phyloP scores from a whole-genome alignment of 495 filamentous ascomycete species.

The Chlorociboria aeruginascens region DNA sequence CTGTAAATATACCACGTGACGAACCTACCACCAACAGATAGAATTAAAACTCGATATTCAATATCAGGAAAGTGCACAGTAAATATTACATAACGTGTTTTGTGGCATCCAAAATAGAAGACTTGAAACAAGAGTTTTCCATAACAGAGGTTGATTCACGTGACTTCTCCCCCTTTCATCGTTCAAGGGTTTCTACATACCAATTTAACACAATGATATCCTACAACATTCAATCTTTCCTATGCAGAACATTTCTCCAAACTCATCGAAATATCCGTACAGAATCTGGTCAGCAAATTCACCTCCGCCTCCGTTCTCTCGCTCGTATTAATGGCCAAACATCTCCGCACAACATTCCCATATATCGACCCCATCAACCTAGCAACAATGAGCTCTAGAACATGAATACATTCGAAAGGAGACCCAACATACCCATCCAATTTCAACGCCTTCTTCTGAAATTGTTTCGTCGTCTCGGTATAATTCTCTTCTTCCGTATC shows the following conservation, averaged over 20 bases:
- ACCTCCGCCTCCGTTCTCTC: conserved; percentile 11
- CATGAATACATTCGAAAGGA: neutral
- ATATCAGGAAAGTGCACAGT: no score
- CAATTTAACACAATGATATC: no score
- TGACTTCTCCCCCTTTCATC: no score
- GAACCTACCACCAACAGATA: no score
- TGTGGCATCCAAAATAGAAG: no score
- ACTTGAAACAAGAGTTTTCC: no score
- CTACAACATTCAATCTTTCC: neutral
- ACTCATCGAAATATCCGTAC: conserved; percentile 11
- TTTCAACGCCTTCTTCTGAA: conserved; percentile 11
- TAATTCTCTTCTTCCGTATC: conserved; percentile 14
- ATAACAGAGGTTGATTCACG: no score
- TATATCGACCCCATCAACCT: conserved; percentile 14
- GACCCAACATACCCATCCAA: conserved; percentile 12
- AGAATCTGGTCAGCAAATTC: conserved; percentile 10
- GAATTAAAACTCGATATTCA: no score
- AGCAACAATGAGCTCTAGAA: neutral
- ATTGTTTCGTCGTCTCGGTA: conserved; percentile 10
- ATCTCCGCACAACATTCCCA: conserved; percentile 15
- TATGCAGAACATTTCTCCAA: conserved; percentile 15
- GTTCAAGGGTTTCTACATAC: no score
- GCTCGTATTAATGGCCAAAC: conserved; percentile 9
- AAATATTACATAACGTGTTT: no score
- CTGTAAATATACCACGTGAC: no score